phyloP scores from a whole-genome alignment of 1,284 basidiomycete species.

The Mycosarcoma mackinlayi region DNA sequence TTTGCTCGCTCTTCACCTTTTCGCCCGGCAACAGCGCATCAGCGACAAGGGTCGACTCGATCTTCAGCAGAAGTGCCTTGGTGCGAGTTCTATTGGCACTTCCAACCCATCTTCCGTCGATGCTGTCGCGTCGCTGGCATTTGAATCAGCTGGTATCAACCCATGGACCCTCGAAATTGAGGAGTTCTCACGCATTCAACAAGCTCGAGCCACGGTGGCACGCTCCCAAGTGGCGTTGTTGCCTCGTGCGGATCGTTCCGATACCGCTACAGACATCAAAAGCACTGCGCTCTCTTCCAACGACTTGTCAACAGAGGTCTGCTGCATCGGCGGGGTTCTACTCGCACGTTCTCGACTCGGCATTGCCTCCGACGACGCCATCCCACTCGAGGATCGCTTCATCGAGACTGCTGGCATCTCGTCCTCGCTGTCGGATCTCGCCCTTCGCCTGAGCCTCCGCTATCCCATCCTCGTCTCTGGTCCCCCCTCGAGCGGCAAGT shows the following conservation, averaged over 20 bases:
- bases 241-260: constrained; percentile 8
- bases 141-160: constrained; percentile 33
- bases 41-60: constrained; percentile 36
- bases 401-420: constrained; percentile 78
- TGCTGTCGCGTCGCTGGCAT: constrained; percentile 23
- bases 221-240: constrained; percentile 7
- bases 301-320: constrained; percentile 23
- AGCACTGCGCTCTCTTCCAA: constrained; percentile 2
- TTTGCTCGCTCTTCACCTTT: constrained; percentile 51
- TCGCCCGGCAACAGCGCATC: constrained; percentile 43
- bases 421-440: constrained; percentile 75
- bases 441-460: constrained; percentile 76
- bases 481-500: constrained; percentile 89
- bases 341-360: constrained; percentile 21
- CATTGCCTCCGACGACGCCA: background rate
- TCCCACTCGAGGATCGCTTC: constrained; percentile 28
- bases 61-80: constrained; percentile 36
- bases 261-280: background rate
- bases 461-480: constrained; percentile 87
- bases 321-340: constrained; percentile 54
- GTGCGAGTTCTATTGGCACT: constrained; percentile 2
- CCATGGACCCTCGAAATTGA: constrained; percentile 46
- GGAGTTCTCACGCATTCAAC: constrained; percentile 36
- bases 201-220: constrained; percentile 2
- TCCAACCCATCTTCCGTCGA: constrained; percentile 13